Percentiles rank a stretch among this genome's conserved stretches.
Evolutionary conservation across 345 rosid genomes (phyloP).

Genomic region (Eucalyptus brandiana): DNA sequence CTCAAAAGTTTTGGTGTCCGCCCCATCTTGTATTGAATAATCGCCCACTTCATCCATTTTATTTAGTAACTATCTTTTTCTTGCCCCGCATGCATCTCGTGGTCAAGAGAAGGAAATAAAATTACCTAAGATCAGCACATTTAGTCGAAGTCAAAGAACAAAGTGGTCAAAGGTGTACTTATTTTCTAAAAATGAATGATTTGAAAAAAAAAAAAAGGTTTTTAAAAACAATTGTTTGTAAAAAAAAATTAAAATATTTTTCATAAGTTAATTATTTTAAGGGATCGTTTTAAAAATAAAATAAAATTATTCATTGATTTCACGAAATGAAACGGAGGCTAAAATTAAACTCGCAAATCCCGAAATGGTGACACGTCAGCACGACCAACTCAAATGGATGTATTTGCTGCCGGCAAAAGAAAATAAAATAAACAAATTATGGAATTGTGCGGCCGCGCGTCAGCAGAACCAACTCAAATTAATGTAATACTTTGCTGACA

Average conservation of each 20-base stretch:
- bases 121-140: not conserved
- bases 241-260: not conserved
- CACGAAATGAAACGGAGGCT: not conserved
- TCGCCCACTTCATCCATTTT: not conserved
- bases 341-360: not conserved
- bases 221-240: not conserved
- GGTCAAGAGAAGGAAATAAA: not conserved
- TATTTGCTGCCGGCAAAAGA: not conserved
- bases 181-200: not conserved
- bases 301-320: too few species aligned
- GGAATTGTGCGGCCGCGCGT: not conserved
- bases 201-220: not conserved
- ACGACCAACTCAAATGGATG: not conserved
- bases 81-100: not conserved
- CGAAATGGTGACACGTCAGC: not conserved
- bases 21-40: not conserved
- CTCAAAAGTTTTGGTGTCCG: not conserved
- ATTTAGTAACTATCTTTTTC: not conserved
- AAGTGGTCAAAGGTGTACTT: not conserved
- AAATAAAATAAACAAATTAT: not conserved
- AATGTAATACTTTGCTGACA: not conserved
- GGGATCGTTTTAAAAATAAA: too few species aligned
- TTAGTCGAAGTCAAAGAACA: not conserved
- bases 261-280: not conserved
- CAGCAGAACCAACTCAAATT: not conserved